These are phyloP conservation scores for Phialemonium atrogriseum DNA, from an alignment of 2,329 filamentous ascomycete genomes.

Conservation along the genomic window DNA sequence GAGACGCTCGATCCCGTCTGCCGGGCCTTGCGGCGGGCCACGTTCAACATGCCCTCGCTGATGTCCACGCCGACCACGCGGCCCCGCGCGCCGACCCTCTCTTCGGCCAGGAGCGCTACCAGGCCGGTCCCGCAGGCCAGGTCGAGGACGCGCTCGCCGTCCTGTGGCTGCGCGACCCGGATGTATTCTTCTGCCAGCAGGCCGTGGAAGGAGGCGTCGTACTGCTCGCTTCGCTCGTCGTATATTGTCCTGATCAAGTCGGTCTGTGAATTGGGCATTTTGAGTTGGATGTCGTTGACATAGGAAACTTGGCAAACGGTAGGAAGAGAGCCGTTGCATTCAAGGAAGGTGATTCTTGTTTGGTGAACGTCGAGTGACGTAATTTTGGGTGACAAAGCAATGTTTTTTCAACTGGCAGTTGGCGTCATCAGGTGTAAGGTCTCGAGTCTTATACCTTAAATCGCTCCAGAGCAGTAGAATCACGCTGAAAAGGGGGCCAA, in stretches of 20 bases:
- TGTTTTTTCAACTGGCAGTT: too few relatives aligned
- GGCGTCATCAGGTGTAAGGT: too few relatives aligned
- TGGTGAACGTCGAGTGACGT: too few relatives aligned
- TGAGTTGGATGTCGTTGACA: too few relatives aligned
- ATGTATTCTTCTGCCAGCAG: conserved; percentile 22
- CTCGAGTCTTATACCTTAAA: too few relatives aligned
- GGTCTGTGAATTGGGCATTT: neutral
- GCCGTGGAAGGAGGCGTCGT: conserved; percentile 25
- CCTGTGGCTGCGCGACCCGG: conserved; percentile 13
- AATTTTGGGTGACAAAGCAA: too few relatives aligned
- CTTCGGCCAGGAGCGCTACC: conserved; percentile 20
- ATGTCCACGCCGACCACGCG: conserved; percentile 22
- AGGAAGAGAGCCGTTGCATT: too few relatives aligned
- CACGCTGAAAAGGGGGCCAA: too few relatives aligned
- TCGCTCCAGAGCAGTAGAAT: too few relatives aligned
- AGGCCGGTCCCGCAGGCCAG: conserved; percentile 27
- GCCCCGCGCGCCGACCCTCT: conserved; percentile 16
- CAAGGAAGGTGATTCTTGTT: too few relatives aligned
- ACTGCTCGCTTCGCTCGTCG: conserved; percentile 18
- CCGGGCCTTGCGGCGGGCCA: conserved; percentile 15
- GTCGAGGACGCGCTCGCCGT: conserved; percentile 19
- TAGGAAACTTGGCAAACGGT: too few relatives aligned
- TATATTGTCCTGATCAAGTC: conserved; percentile 21
- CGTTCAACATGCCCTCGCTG: conserved; percentile 21
- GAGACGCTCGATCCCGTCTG: conserved; percentile 11